Percentiles rank a stretch among this genome's conserved stretches.
Evolutionary conservation across 2,329 filamentous ascomycete species (phyloP).

Genomic region (Xylariomycetidae sp.): DNA sequence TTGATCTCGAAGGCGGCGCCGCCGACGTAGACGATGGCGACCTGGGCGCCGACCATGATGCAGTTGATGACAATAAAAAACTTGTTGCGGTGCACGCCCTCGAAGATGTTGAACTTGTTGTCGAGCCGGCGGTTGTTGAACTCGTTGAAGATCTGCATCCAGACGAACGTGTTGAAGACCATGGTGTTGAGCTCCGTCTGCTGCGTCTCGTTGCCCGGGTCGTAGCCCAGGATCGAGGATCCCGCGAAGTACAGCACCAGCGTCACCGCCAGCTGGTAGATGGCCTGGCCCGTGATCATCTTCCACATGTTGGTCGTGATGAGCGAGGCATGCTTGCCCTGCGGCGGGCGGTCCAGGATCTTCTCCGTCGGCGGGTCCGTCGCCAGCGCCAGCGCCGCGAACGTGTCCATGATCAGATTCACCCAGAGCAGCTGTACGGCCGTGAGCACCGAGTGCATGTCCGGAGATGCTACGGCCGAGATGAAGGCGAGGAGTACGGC

Average conservation of each 20-base stretch:
- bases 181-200: conserved; percentile 49
- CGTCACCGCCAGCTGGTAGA: conserved; percentile 56
- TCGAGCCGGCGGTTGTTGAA: conserved; percentile 62
- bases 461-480: conserved; percentile 52
- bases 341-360: conserved; percentile 50
- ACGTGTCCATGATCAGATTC: conserved; percentile 67
- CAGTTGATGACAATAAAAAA: conserved; percentile 55
- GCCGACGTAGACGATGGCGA: conserved; percentile 55
- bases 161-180: conserved; percentile 67
- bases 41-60: conserved; percentile 53
- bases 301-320: conserved; percentile 69
- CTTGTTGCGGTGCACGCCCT: conserved; percentile 50
- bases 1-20: conserved; percentile 49
- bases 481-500: conserved; percentile 62
- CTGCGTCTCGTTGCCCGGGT: conserved; percentile 33
- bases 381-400: conserved; percentile 60
- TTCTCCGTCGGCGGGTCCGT: conserved; percentile 57
- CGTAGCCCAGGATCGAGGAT: conserved; percentile 48
- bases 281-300: conserved; percentile 58
- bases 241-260: conserved; percentile 60
- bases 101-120: conserved; percentile 58
- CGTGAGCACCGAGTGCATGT: conserved; percentile 56
- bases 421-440: conserved; percentile 66
- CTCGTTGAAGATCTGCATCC: conserved; percentile 70
- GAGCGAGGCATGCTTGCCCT: conserved; percentile 63